phyloP scores from a whole-genome alignment of 2,329 filamentous ascomycete species.

The Nemania sp. region DNA sequence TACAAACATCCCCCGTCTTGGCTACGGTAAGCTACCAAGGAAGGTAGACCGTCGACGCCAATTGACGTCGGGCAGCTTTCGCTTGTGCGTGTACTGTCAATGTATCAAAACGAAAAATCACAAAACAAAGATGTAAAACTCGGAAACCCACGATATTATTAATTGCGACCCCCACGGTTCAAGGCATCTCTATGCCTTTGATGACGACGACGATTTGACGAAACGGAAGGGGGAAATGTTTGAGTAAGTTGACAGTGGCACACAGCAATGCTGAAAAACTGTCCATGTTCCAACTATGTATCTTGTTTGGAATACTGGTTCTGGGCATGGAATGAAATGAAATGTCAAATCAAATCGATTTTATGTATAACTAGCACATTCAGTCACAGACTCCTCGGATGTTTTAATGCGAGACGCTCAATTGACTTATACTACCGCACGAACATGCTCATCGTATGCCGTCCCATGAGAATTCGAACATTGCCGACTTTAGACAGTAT shows the following conservation, averaged over 20 bases:
- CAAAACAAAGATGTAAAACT: slow-evolving; percentile 22
- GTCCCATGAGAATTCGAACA: too few relatives aligned
- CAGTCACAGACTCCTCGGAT: too few relatives aligned
- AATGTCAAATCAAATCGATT: too few relatives aligned
- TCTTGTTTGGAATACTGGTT: not conserved
- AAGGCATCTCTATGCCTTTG: not conserved
- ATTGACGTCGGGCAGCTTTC: slow-evolving; percentile 18
- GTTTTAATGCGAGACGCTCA: too few relatives aligned
- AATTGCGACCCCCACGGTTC: slow-evolving; percentile 10
- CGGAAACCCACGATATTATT: slow-evolving; percentile 21
- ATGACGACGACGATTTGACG: slow-evolving; percentile 10
- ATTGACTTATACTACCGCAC: too few relatives aligned
- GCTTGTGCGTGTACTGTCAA: slow-evolving; percentile 23
- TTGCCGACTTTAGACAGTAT: too few relatives aligned
- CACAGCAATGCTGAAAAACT: too few relatives aligned
- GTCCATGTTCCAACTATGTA: too few relatives aligned
- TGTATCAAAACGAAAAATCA: slow-evolving; percentile 21
- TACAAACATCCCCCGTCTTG: not conserved
- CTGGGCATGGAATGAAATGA: slow-evolving; percentile 13
- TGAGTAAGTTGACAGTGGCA: too few relatives aligned
- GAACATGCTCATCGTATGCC: too few relatives aligned
- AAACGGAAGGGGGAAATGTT: not conserved
- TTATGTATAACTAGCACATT: too few relatives aligned
- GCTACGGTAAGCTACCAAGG: not conserved
- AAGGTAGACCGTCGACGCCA: not conserved